Base-by-base conservation (phyloP, 1,284 basidiomycete species). In the Tremellales sp. region DNA sequence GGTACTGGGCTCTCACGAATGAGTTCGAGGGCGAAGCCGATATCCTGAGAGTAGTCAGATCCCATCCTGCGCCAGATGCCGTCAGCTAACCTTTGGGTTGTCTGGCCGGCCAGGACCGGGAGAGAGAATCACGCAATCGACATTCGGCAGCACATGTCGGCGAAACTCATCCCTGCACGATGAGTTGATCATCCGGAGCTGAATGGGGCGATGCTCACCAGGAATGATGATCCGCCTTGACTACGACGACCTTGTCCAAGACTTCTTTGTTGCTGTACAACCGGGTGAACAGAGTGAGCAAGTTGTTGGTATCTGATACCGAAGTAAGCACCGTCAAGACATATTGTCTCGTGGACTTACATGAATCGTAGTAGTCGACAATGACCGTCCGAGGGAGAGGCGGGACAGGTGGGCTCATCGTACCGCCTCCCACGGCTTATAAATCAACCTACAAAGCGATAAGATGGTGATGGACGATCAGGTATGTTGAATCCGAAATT, bases 341-440 rank as follows among this genome's bases (percentile, higher is more conserved):
- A 31, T 31, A 8, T 8, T 8, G 12, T 21, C 22, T 29, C 24
- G 19, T 24, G 10, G 37, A 49, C 70, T 52, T 46, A 70, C 71
- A 76, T 0, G 72, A 74, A 48, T 76, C 74, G 42, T 75, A 75
- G 51, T 72, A 76, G 53, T 76, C 74, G 45, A 76, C 49, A 17
- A 76, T 72, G 41, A 74, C 57, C 2, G 68, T 72, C 22, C 73
- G 51, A 2, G 74, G 73, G 13, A 75, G 62, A 3, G 68, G 64
- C 1, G n/a, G n/a, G n/a, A 46, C 43, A 48, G 33, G 33, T n/a
- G n/a, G n/a, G n/a, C n/a, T n/a, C n/a, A n/a, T n/a, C n/a, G n/a
- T n/a, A n/a, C n/a, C n/a, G n/a, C n/a, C n/a, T n/a, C n/a, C n/a
- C n/a, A n/a, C n/a, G n/a, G n/a, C n/a, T n/a, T n/a, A n/a, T n/a